A percentile compares a stretch with the other conserved stretches of the same genome.
Conservation (phyloP, 164 flowering plant species). For the Piper betle region DNA sequence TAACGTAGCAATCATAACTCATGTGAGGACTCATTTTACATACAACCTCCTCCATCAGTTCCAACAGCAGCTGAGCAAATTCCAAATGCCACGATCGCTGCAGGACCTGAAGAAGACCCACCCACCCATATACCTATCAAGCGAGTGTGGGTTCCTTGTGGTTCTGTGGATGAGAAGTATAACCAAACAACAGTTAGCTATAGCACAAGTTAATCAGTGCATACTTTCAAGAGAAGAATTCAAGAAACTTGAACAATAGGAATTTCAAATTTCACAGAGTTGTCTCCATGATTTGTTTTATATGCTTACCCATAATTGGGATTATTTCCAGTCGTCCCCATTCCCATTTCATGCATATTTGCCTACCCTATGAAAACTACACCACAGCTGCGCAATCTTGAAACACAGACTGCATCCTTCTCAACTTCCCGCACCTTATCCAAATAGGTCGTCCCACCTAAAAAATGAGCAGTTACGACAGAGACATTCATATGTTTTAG, state of each 20-base stretch:
- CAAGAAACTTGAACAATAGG: neutral
- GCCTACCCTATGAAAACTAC: constrained; percentile 84
- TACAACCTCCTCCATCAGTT: constrained; percentile 95
- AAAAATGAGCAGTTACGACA: constrained; percentile 3
- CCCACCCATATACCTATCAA: constrained; percentile 89
- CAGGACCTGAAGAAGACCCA: constrained; percentile 97
- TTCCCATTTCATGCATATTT: constrained; percentile 94
- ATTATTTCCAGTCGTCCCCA: constrained; percentile 93
- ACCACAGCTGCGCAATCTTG: constrained; percentile 80
- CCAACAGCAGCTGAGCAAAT: constrained; percentile 91
- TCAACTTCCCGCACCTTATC: constrained; percentile 58
- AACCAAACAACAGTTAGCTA: neutral
- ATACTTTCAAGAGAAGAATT: neutral
- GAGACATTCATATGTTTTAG: constrained; percentile 31
- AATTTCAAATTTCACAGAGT: too few relatives aligned
- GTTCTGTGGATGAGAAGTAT: constrained; percentile 31
- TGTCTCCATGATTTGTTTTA: too few relatives aligned
- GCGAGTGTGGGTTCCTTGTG: constrained; percentile 79
- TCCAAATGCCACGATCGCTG: constrained; percentile 89
- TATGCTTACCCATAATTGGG: constrained; percentile 67
- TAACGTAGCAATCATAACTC: neutral
- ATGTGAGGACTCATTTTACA: constrained; percentile 1
- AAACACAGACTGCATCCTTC: constrained; percentile 68
- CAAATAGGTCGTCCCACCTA: constrained; percentile 83
- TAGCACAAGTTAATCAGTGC: neutral